Percentiles rank a stretch among this genome's conserved stretches.
These are phyloP conservation scores for Colletotrichum caudatum DNA, from an alignment of 2,329 filamentous ascomycete genomes.

Conservation along the genomic window DNA sequence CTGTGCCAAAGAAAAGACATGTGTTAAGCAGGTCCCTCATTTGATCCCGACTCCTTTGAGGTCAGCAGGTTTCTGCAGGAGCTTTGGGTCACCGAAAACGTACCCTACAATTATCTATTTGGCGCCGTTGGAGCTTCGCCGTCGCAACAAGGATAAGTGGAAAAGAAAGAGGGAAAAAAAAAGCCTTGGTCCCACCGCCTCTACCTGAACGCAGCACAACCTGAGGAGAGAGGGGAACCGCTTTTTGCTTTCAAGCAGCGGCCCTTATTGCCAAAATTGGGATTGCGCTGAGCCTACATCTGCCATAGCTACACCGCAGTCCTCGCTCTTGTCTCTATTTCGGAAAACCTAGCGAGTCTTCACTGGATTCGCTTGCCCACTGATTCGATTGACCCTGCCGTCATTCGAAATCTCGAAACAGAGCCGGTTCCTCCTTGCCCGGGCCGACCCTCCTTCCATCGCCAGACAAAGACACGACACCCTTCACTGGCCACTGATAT, in stretches of 20 bases:
- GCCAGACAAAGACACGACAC: conserved; percentile 39
- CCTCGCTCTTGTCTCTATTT: not conserved
- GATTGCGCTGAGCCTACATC: conserved; percentile 6
- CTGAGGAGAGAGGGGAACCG: conserved; percentile 7
- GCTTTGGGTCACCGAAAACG: conserved; percentile 46
- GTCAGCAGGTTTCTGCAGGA: conserved; percentile 89
- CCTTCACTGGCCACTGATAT: conserved; percentile 34
- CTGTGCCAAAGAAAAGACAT: conserved; percentile 32
- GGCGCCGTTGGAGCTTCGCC: conserved; percentile 24
- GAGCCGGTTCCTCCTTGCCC: conserved; percentile 37
- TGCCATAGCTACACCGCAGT: not conserved
- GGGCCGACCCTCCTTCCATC: conserved; percentile 38
- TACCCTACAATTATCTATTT: conserved; percentile 29
- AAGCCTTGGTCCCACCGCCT: conserved; percentile 9
- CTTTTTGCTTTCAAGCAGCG: conserved; percentile 9
- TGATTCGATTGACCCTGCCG: conserved; percentile 22
- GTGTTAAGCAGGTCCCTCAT: conserved; percentile 41
- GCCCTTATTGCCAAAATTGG: not conserved
- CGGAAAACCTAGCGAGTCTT: not conserved
- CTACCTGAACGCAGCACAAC: conserved; percentile 19
- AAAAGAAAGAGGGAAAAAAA: conserved; percentile 23
- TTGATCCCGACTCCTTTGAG: conserved; percentile 73
- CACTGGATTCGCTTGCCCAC: conserved; percentile 5
- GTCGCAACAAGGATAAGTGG: conserved; percentile 3
- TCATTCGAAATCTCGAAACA: conserved; percentile 40